Evolutionary conservation across 768 basidiomycete species (phyloP), one percentile per base, ranked within the genome.

Genomic region (Imleria badia): DNA sequence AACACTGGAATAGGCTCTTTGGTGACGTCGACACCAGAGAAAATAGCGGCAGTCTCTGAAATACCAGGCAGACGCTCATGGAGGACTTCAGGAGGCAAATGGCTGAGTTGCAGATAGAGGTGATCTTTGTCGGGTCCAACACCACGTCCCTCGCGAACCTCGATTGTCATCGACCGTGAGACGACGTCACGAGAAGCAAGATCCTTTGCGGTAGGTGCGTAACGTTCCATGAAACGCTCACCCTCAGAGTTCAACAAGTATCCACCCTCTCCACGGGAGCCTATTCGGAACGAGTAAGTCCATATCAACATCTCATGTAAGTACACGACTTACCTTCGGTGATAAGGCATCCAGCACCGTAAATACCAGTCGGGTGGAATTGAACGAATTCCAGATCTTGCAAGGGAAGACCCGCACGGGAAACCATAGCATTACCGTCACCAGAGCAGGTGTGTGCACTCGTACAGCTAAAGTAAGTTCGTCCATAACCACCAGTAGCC

Each of bases 221-320:
- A 98, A 72, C 96, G 92, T 75, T 98, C 96, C 97, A 99, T 99
- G 81, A 99, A 99, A 55, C 97, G 90, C 75, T 99, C 97, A 70
- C 97, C 97, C 79, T 98, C 89, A 10, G 94, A 91, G 78, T 99
- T 98, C 69, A 99, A 78, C 60, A 99, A 81, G 76, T 98, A 98
- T 60, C 97, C 97, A 77, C 97, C 97, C 74, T 99, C 97, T 66
- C 97, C 97, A 72, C 97, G 94, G 62, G 97, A 98, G 63, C 95
- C 95, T 94, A 61, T 38, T 11, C 30, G 9, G 42, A 38, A 20
- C 14, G 10, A 45, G 43, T 45, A 6, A 56, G 34, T 44, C 33
- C 44, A 38, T 30, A 26, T 33, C 33, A 33, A 46, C 48, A 29
- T 52, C 23, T 54, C 20, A 12, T 39, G 46, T 17, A 46, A 48